Conservation (phyloP, 148 eudicot species). For the Vaccinium corymbosum region DNA sequence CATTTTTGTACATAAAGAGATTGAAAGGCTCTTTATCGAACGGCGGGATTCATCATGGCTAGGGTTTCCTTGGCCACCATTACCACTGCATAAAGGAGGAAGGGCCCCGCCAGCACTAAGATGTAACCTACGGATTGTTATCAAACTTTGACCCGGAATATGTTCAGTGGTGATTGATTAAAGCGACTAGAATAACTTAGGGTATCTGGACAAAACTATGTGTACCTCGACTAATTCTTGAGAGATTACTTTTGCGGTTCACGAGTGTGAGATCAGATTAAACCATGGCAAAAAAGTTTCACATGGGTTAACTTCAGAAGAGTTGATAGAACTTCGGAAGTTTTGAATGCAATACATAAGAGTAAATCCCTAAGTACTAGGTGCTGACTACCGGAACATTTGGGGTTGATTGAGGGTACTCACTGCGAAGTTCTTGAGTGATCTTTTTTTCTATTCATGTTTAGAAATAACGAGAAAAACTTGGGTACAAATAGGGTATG, state of each 20-base stretch:
- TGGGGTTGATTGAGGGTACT: neutral
- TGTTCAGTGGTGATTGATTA: no score
- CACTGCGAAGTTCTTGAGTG: neutral
- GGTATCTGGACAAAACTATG: neutral
- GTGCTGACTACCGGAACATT: no score
- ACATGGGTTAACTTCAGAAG: neutral
- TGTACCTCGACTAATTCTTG: neutral
- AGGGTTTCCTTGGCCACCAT: conserved; percentile 26
- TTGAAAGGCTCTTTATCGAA: conserved; percentile 15
- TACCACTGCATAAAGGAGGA: conserved; percentile 20
- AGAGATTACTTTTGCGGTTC: neutral
- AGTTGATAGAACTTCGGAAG: neutral
- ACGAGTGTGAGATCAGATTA: neutral
- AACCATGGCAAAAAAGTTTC: neutral
- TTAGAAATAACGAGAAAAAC: no score
- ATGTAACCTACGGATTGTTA: neutral
- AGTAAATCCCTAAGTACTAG: neutral
- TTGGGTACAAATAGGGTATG: no score
- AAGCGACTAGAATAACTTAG: neutral
- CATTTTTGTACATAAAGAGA: conserved; percentile 17
- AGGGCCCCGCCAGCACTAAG: conserved; percentile 18
- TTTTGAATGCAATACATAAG: neutral
- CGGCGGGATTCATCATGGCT: conserved; percentile 42
- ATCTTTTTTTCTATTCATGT: neutral
- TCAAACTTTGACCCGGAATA: neutral